These are phyloP conservation scores for Paecilomyces dactylethromorphus DNA, from an alignment of 2,329 filamentous ascomycete species.

Conservation along the genomic window DNA sequence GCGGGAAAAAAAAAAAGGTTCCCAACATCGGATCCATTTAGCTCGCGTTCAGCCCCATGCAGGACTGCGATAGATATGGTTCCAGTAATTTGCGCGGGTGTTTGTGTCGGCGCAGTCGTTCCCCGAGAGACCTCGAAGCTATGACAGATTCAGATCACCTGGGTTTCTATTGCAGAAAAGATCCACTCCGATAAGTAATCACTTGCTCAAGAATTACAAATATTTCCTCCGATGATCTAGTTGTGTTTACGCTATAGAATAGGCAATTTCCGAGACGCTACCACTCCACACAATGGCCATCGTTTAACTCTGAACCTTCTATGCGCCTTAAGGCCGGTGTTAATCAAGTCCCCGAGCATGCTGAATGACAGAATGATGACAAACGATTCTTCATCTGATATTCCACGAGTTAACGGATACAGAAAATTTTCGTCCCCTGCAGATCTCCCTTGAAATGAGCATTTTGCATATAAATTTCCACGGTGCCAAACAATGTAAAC, in stretches of 20 bases:
- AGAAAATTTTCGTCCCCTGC: background rate
- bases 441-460: background rate
- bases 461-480: background rate
- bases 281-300: background rate
- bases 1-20: background rate
- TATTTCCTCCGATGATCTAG: background rate
- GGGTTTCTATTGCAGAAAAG: background rate
- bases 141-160: background rate
- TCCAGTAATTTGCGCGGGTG: background rate
- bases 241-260: too few relatives aligned
- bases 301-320: background rate
- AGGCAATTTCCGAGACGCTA: background rate
- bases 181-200: background rate
- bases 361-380: background rate
- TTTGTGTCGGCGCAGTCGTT: background rate
- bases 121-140: background rate
- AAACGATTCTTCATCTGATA: background rate
- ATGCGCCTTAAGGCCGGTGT: background rate
- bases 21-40: background rate
- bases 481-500: background rate
- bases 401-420: background rate
- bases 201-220: background rate
- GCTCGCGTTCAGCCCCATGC: background rate
- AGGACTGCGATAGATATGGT: background rate
- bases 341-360: background rate